Conservation (phyloP, 495 filamentous ascomycete species). For the Penicillium odoratum region DNA sequence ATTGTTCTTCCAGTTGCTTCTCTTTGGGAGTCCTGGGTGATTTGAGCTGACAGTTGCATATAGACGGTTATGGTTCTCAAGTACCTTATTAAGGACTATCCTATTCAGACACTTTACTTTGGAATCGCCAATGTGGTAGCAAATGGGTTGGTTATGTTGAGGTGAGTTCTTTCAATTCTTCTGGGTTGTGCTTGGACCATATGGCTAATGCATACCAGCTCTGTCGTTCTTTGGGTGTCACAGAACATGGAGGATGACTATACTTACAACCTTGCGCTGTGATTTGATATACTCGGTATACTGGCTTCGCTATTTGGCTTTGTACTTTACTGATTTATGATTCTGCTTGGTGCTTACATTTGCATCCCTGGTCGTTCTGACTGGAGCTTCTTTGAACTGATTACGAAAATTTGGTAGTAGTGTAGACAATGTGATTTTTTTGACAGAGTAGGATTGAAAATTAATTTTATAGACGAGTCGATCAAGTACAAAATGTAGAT, state of each 20-base stretch:
- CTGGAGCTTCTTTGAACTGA: slow-evolving; percentile 12
- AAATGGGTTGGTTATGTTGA: slow-evolving; percentile 85
- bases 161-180: slow-evolving; percentile 51
- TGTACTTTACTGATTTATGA: slow-evolving; percentile 30
- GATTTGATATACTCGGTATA: slow-evolving; percentile 8
- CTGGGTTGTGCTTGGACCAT: background rate
- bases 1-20: background rate
- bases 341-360: slow-evolving; percentile 12
- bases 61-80: slow-evolving; percentile 85
- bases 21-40: background rate
- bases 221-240: slow-evolving; percentile 89
- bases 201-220: slow-evolving; percentile 49
- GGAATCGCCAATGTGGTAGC: slow-evolving; percentile 90
- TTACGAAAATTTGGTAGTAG: no score
- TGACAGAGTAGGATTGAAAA: no score
- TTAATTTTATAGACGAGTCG: no score
- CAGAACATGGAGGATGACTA: slow-evolving; percentile 99
- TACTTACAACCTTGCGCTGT: slow-evolving; percentile 91
- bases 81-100: slow-evolving; percentile 77
- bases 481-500: no score
- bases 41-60: background rate
- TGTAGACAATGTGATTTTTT: no score
- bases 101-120: slow-evolving; percentile 86
- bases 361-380: slow-evolving; percentile 13
- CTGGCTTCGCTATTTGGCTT: slow-evolving; percentile 3